Base-by-base conservation (phyloP, 768 basidiomycete genomes). In the Antrodiella citrinella region DNA sequence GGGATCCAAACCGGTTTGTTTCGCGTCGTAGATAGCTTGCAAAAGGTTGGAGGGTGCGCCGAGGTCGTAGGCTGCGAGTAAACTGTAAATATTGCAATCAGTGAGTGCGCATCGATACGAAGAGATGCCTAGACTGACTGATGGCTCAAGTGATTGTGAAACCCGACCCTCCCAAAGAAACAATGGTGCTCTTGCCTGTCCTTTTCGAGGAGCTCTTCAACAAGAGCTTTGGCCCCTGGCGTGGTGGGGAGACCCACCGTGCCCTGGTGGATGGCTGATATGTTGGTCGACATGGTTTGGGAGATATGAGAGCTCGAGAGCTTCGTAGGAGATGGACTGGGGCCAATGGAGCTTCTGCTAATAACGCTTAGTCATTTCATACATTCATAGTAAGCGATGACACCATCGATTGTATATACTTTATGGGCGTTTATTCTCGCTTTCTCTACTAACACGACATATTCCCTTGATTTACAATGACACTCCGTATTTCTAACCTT, bases 101-200 rank as follows among this genome's bases (percentile, higher is more conserved):
- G 19, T 35, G 19, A 35, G n/a, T 45, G 30, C 19, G 15, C 26
- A 46, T 40, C 11, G 18, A 11, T 45, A 38, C 19, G 26, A 46
- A 19, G 7, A 7, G 7, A 35, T 35, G 21, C 40, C 30, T 15
- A 20, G 18, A 54, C 74, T 62, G 46, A 81, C 80, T 81, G 80
- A 56, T 82, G 80, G 54, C 72, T 74, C 12, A 78, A 61, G 59
- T 82, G 81, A 58, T 81, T 81, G 56, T 82, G 79, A 23, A 81
- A 67, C 2, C 70, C 69, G 15, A 67, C 63, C 15, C 59, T 46
- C 10, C 68, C 62, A 55, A 71, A 78, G 57, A 71, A 74, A 57
- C 78, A 78, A 52, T 81, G 79, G 52, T 79, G 72, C 13, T 62
- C 57, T 48, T 75, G 64, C 13, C 73, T 69, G 55, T 81, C 79